Percentiles rank a stretch among this genome's conserved stretches.
Evolutionary conservation across 352 stramenopile species (phyloP).

Genomic region (Thraustochytrium sp.): DNA sequence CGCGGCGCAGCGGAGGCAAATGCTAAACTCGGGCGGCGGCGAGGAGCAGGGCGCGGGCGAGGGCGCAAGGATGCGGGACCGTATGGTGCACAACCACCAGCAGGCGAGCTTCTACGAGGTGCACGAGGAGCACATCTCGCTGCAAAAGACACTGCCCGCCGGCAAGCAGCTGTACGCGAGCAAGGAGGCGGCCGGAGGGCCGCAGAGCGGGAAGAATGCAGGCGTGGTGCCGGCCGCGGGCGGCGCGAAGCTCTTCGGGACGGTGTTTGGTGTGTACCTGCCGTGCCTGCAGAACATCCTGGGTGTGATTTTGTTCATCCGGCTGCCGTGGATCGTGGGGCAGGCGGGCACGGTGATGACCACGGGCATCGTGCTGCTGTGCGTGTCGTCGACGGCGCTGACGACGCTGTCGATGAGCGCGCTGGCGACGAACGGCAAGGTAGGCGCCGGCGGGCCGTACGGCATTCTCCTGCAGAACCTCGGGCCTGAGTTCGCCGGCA

Average conservation of each 20-base stretch:
- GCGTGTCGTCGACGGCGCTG: slow-evolving; percentile 67
- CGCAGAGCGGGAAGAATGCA: not conserved
- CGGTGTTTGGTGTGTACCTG: slow-evolving; percentile 65
- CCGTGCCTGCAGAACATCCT: slow-evolving; percentile 81
- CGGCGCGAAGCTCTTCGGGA: slow-evolving; percentile 46
- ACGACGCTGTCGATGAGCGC: slow-evolving; percentile 69
- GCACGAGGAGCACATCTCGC: slow-evolving; percentile 23
- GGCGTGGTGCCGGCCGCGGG: not conserved
- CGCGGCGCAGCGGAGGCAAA: too few relatives aligned
- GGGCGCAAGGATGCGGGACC: not conserved
- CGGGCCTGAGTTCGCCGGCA: slow-evolving; percentile 73
- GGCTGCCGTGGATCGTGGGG: slow-evolving; percentile 69
- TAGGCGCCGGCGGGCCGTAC: slow-evolving; percentile 67
- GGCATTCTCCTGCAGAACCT: slow-evolving; percentile 62
- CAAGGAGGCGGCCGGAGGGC: not conserved
- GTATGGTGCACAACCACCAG: not conserved
- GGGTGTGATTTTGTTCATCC: slow-evolving; percentile 77
- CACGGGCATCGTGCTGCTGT: slow-evolving; percentile 55
- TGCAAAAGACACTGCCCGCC: slow-evolving; percentile 4
- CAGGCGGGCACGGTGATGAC: slow-evolving; percentile 63
- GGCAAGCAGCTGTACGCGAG: not conserved
- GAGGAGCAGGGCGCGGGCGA: too few relatives aligned
- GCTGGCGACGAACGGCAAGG: slow-evolving; percentile 74
- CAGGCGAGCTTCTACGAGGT: slow-evolving; percentile 22
- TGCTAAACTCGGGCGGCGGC: too few relatives aligned